A percentile compares a stretch with the other conserved stretches of the same genome.
These are phyloP conservation scores for Marasmius tenuissimus DNA, from an alignment of 1,284 basidiomycete species.

Conservation along the genomic window DNA sequence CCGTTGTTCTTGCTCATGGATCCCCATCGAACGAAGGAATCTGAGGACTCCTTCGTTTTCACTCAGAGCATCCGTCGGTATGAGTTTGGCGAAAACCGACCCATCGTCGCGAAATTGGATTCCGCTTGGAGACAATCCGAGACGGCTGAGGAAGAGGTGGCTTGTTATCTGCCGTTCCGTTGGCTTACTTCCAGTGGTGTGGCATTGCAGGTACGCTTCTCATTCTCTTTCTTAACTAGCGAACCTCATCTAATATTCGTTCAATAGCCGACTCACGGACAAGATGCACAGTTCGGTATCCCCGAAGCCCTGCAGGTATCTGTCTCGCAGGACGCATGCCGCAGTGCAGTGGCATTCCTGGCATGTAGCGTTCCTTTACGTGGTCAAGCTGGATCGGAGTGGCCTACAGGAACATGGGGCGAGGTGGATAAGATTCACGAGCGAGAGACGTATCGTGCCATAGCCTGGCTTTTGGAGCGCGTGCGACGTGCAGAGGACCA, in stretches of 20 bases:
- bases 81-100: slow-evolving; percentile 79
- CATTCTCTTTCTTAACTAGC: neutral
- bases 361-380: slow-evolving; percentile 72
- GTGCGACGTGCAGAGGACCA: slow-evolving; percentile 72
- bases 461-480: slow-evolving; percentile 87
- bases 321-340: slow-evolving; percentile 62
- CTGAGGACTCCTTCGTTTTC: slow-evolving; percentile 81
- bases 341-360: slow-evolving; percentile 76
- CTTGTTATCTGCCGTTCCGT: slow-evolving; percentile 58
- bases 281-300: slow-evolving; percentile 66
- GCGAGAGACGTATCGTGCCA: slow-evolving; percentile 73
- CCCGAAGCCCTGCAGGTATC: slow-evolving; percentile 61
- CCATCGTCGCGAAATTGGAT: slow-evolving; percentile 71
- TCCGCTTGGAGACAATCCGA: slow-evolving; percentile 75
- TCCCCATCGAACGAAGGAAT: slow-evolving; percentile 77
- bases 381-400: slow-evolving; percentile 70
- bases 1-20: slow-evolving; percentile 84
- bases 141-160: slow-evolving; percentile 47
- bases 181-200: slow-evolving; percentile 58
- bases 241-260: slow-evolving; percentile 12
- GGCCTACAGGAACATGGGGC: slow-evolving; percentile 72
- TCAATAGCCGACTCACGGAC: slow-evolving; percentile 50
- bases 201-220: slow-evolving; percentile 47
- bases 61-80: slow-evolving; percentile 75
- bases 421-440: slow-evolving; percentile 88